These are phyloP conservation scores for Xylariaceae sp. DNA, from an alignment of 2,329 filamentous ascomycete species.

Conservation along the genomic window DNA sequence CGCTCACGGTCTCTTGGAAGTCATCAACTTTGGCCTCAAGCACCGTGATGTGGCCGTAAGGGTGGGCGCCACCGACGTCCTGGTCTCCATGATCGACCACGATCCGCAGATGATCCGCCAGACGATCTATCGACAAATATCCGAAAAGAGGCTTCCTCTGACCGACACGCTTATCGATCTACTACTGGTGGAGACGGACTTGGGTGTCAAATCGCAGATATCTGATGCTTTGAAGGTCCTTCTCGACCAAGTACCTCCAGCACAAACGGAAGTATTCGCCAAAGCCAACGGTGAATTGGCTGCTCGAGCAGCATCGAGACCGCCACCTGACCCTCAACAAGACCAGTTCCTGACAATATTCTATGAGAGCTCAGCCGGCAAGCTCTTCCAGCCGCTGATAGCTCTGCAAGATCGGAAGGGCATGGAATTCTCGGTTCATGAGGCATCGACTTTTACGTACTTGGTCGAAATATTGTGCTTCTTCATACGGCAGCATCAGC, in stretches of 20 bases:
- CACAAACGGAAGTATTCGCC: slow-evolving; percentile 47
- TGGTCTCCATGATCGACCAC: slow-evolving; percentile 92
- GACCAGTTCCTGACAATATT: slow-evolving; percentile 81
- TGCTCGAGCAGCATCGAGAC: slow-evolving; percentile 47
- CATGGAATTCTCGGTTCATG: slow-evolving; percentile 67
- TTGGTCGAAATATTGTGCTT: slow-evolving; percentile 90
- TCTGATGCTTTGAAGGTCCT: slow-evolving; percentile 93
- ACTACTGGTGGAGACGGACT: slow-evolving; percentile 80
- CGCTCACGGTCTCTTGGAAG: slow-evolving; percentile 73
- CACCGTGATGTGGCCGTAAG: slow-evolving; percentile 78
- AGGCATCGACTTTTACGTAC: slow-evolving; percentile 86
- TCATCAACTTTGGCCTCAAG: slow-evolving; percentile 86
- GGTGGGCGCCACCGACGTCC: slow-evolving; percentile 86
- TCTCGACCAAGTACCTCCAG: slow-evolving; percentile 59
- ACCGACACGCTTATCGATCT: slow-evolving; percentile 92
- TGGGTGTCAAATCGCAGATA: slow-evolving; percentile 92
- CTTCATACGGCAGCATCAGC: slow-evolving; percentile 82
- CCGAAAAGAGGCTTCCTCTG: slow-evolving; percentile 75
- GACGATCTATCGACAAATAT: slow-evolving; percentile 86
- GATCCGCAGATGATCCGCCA: slow-evolving; percentile 90
- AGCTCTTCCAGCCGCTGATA: slow-evolving; percentile 79
- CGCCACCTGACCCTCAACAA: slow-evolving; percentile 61
- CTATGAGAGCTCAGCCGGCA: slow-evolving; percentile 79
- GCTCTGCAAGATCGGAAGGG: slow-evolving; percentile 65
- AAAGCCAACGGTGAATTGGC: slow-evolving; percentile 63